Evolutionary conservation across 2,329 filamentous ascomycete genomes (phyloP), one percentile per base, ranked within the genome.

Genomic region (Ophiostoma sp.): DNA sequence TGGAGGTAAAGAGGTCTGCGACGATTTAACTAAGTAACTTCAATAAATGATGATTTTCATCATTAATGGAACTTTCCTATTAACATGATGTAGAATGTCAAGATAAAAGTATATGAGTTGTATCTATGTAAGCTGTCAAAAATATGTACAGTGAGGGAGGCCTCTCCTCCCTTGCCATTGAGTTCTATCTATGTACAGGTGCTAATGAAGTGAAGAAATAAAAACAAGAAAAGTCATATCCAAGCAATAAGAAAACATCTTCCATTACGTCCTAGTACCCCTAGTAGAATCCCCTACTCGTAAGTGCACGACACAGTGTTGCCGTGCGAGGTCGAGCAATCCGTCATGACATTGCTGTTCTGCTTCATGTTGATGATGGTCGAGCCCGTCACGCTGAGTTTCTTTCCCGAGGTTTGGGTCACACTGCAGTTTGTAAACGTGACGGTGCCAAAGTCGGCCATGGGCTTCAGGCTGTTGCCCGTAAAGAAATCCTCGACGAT

Each of bases 381-480:
- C 0, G 86, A 82, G 36, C 81, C 81, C 1, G 79, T 17, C 3
- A 76, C 77, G 9, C 82, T 79, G 31, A 81, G 79, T 22, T 80
- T 80, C 19, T 76, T 81, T 69, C 73, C 78, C 33, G 74, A 75
- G 25, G 72, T 76, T 42, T 76, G 77, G 5, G 78, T 80, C n/a
- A 82, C 84, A 59, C 77, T 78, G 61, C 82, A 80, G 66, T 78
- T 77, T 2, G 81, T 83, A 77, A 87, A 87, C 2, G 82, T 84
- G 80, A 80, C 57, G 33, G 79, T 77, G 59, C 75, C 75, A 69
- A 80, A 81, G 63, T 75, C 55, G 63, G 77, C 78, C 72, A 80
- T 78, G 11, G 76, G 75, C 11, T 79, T 77, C 64, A 77, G 77
- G 74, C 75, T 70, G 69, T 69, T 72, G 66, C 74, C 73, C 57